phyloP scores from a whole-genome alignment of 2,329 filamentous ascomycete genomes.

The Zelopaecilomyces penicillatus region DNA sequence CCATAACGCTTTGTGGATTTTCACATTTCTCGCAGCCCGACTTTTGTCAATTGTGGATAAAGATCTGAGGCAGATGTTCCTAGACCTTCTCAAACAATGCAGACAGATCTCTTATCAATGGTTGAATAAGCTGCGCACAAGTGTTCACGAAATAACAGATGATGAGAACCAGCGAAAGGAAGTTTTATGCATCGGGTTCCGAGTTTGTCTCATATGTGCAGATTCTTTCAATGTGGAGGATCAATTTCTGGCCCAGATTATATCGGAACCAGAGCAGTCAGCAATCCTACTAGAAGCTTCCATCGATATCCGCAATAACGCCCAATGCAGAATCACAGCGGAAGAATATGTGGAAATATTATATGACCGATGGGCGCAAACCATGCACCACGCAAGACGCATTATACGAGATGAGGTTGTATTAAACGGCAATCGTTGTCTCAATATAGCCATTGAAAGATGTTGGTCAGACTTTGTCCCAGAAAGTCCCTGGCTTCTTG shows the following conservation, averaged over 20 bases:
- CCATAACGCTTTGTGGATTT: slow-evolving; percentile 10
- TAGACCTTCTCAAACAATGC: slow-evolving; percentile 4
- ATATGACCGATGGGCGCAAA: slow-evolving; percentile 7
- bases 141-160: slow-evolving; percentile 3
- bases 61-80: background rate
- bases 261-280: slow-evolving; percentile 6
- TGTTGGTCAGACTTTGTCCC: slow-evolving; percentile 11
- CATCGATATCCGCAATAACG: slow-evolving; percentile 7
- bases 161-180: slow-evolving; percentile 5
- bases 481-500: background rate
- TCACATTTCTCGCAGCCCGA: slow-evolving; percentile 11
- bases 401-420: background rate
- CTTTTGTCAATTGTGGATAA: slow-evolving; percentile 8
- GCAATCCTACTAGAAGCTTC: slow-evolving; percentile 11
- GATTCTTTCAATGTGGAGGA: slow-evolving; percentile 12
- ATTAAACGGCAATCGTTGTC: background rate
- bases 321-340: background rate
- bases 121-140: slow-evolving; percentile 3
- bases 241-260: background rate
- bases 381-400: slow-evolving; percentile 5
- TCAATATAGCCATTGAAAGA: slow-evolving; percentile 12
- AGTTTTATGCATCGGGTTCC: slow-evolving; percentile 3
- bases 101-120: slow-evolving; percentile 9
- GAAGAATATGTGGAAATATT: slow-evolving; percentile 1
- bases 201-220: slow-evolving; percentile 8